Base-by-base conservation (phyloP, 139 green algal genomes). In the Nannochloris sp. region DNA sequence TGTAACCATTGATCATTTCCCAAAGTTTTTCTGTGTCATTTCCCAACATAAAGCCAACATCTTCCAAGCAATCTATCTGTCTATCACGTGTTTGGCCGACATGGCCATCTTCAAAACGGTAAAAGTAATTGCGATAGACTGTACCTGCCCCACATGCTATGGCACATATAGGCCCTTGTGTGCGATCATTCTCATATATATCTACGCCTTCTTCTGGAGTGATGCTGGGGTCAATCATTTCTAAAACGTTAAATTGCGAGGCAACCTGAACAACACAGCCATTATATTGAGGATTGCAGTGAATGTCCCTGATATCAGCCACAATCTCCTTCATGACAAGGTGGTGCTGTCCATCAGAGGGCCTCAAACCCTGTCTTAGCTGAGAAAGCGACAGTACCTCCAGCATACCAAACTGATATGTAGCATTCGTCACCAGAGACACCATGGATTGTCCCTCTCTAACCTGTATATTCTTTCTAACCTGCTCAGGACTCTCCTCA, bases 21-120 rank as follows among this genome's bases (percentile, higher is more conserved):
- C 46, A 53, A 21, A 53, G 46, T 19, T 23, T 53, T 7, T 53
- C 46, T 53, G 6, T 53, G n/a, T 53, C n/a, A 53, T 53, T 53
- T 18, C n/a, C 15, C 16, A 53, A 12, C 11, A 21, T 6, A 21
- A 53, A 10, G 24, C 46, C 46, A 19, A 53, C 11, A 53, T 53
- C 46, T 10, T 53, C 46, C 46, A 53, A 53, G n/a, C 46, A 53
- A 53, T 53, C 46, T 53, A 53, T 53, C n/a, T 53, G 46, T 53
- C 46, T 53, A 12, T 53, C 46, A 19, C 46, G 46, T 53, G 46
- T 53, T 19, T 53, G 46, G 46, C 46, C 46, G n/a, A 53, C 2
- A 9, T 21, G 46, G 5, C 46, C 46, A 53, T 53, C 11, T 21
- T 53, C 46, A 53, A 53, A 53, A 21, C 11, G n/a, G n/a, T 25